phyloP scores from a whole-genome alignment of 1,284 basidiomycete genomes.

The Rhodotorula sp. region DNA sequence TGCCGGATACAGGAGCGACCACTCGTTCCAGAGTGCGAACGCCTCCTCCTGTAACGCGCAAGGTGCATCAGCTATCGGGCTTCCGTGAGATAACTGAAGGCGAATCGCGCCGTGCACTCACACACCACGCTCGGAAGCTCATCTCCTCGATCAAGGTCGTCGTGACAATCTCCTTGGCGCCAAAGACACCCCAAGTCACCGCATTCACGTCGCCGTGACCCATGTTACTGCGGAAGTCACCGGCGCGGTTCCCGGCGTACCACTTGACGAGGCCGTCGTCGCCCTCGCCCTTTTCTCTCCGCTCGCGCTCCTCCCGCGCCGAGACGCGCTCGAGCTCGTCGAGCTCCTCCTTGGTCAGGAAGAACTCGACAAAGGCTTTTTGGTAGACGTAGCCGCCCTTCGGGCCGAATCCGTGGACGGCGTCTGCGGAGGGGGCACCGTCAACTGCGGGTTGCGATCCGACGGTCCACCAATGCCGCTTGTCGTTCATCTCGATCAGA shows the following conservation, averaged over 20 bases:
- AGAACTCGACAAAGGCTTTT: slow-evolving; percentile 97
- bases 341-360: slow-evolving; percentile 67
- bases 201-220: slow-evolving; percentile 50
- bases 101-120: slow-evolving; percentile 48
- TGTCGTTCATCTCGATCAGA: slow-evolving; percentile 74
- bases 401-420: slow-evolving; percentile 89
- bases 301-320: slow-evolving; percentile 17
- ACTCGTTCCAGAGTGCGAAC: slow-evolving; percentile 93
- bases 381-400: slow-evolving; percentile 90
- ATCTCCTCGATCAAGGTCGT: slow-evolving; percentile 53
- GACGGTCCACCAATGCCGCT: slow-evolving; percentile 90
- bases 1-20: slow-evolving; percentile 82
- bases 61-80: slow-evolving; percentile 1
- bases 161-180: slow-evolving; percentile 53
- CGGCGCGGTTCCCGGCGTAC: slow-evolving; percentile 72
- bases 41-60: slow-evolving; percentile 73
- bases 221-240: slow-evolving; percentile 49
- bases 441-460: slow-evolving; percentile 98
- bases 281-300: slow-evolving; percentile 25
- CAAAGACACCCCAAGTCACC: slow-evolving; percentile 54
- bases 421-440: slow-evolving; percentile 79
- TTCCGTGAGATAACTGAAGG: not conserved
- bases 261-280: slow-evolving; percentile 38
- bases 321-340: slow-evolving; percentile 57
- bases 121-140: slow-evolving; percentile 57